Evolutionary conservation across 179 eudicot species (phyloP).

Genomic region (Gypsophila paniculata): DNA sequence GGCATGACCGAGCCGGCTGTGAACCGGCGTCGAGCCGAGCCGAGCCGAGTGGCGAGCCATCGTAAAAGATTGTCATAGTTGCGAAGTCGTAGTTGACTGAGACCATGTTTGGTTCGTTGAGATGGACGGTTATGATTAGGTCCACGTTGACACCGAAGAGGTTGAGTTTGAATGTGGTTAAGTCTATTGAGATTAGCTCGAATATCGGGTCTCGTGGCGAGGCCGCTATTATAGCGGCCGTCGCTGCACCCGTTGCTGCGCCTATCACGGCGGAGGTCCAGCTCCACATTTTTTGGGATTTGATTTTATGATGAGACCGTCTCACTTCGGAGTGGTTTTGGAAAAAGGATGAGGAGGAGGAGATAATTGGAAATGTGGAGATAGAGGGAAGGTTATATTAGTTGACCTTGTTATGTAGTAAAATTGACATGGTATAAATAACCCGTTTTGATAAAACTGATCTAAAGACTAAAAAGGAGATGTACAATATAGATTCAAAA

Average conservation of each 20-base stretch:
- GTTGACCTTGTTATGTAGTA: neutral
- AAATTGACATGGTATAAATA: too few relatives aligned
- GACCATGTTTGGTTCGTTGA: slow-evolving; percentile 73
- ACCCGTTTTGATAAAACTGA: too few relatives aligned
- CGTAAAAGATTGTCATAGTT: slow-evolving; percentile 63
- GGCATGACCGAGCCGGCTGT: slow-evolving; percentile 54
- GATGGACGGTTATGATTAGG: slow-evolving; percentile 65
- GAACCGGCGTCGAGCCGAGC: slow-evolving; percentile 63
- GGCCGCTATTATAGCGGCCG: slow-evolving; percentile 35
- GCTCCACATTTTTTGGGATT: slow-evolving; percentile 33
- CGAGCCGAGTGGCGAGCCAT: slow-evolving; percentile 59
- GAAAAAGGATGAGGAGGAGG: slow-evolving; percentile 25
- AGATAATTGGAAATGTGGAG: neutral
- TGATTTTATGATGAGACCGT: too few relatives aligned
- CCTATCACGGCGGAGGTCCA: slow-evolving; percentile 64
- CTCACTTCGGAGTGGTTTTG: slow-evolving; percentile 19
- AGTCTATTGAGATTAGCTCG: slow-evolving; percentile 54
- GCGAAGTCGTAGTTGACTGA: slow-evolving; percentile 53
- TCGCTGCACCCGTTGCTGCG: slow-evolving; percentile 53
- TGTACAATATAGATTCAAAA: too few relatives aligned
- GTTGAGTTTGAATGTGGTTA: slow-evolving; percentile 64
- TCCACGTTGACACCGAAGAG: slow-evolving; percentile 61
- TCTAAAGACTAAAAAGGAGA: too few relatives aligned
- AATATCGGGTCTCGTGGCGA: slow-evolving; percentile 61
- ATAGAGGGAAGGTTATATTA: neutral